Evolutionary conservation across 2,329 filamentous ascomycete species (phyloP), one percentile per base, ranked within the genome.

Genomic region (Monascus ruber): DNA sequence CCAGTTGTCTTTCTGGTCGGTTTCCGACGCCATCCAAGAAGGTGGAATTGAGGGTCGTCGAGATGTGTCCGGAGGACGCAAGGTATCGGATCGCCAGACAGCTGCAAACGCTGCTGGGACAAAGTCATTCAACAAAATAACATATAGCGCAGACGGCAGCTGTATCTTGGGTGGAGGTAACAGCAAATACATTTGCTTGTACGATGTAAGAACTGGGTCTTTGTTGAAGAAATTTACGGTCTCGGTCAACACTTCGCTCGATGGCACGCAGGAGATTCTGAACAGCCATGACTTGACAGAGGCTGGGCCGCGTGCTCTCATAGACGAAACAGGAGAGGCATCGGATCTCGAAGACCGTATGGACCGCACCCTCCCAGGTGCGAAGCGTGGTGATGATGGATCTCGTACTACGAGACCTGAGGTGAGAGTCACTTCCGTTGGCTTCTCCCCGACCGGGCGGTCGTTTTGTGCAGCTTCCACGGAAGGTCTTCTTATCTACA

Each of bases 131-230:
- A 81, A 76, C 53, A 83, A 83, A 5, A 84, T 98, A 48, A 78
- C 77, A 39, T 98, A 96, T 66, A 94, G 87, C 58, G 83, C 85
- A 1, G 91, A 98, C 56, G 91, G 91, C 8, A 84, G 79, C 45
- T 95, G 91, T 52, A 71, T 98, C 7, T 70, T 98, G 32, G 91
- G 89, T 1, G 88, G 79, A 35, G 91, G 91, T 27, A 94, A 91
- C 70, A 95, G 87, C 79, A 98, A 98, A 67, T 95, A 94, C 62
- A 95, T 98, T 38, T 96, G 91, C 58, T 64, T 98, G 42, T 98
- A 98, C 65, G 89, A 93, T n/a, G 85, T 94, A 27, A 79, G 80
- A 42, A 94, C 89, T 1, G 87, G 91, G 60, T 86, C 91, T 1
- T 69, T 98, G 7, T 70, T 96, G 40, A 94, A 93, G 61, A 95